Conservation (phyloP, 352 stramenopile genomes). For the Globisporangium alternatum region DNA sequence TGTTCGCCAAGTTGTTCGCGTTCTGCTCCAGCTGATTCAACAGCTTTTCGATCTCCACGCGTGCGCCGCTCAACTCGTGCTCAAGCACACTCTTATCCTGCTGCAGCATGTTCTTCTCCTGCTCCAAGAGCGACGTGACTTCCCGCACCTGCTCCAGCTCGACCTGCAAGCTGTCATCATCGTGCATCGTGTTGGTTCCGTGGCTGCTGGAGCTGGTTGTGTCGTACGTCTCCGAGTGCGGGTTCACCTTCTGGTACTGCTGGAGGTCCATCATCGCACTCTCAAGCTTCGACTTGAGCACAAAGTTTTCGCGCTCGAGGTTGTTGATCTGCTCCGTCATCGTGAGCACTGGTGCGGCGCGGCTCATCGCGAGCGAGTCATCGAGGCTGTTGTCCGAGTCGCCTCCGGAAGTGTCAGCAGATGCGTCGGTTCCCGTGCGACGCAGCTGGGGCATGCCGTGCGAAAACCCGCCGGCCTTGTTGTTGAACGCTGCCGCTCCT, state of each 20-base stretch:
- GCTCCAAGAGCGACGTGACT: slow-evolving; percentile 17
- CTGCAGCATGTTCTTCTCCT: slow-evolving; percentile 25
- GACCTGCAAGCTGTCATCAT: slow-evolving; percentile 12
- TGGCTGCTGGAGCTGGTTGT: slow-evolving; percentile 45
- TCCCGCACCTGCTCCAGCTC: slow-evolving; percentile 46
- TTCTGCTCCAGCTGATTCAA: slow-evolving; percentile 27
- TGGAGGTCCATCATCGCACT: slow-evolving; percentile 37
- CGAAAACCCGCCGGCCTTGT: slow-evolving; percentile 7
- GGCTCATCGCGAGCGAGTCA: slow-evolving; percentile 18
- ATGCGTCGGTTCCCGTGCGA: slow-evolving; percentile 46
- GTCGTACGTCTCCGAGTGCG: slow-evolving; percentile 36
- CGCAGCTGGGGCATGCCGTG: slow-evolving; percentile 15
- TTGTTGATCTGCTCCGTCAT: slow-evolving; percentile 76
- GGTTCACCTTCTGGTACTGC: slow-evolving; percentile 26
- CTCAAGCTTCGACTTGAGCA: slow-evolving; percentile 58
- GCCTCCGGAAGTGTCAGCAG: slow-evolving; percentile 32
- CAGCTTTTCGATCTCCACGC: slow-evolving; percentile 32
- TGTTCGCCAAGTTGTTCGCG: slow-evolving; percentile 4
- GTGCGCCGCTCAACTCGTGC: slow-evolving; percentile 37
- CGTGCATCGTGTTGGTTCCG: not conserved
- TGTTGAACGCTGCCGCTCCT: not conserved
- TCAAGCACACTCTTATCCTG: slow-evolving; percentile 28
- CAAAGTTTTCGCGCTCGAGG: slow-evolving; percentile 73
- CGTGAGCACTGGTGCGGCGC: slow-evolving; percentile 42
- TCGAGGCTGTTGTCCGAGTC: slow-evolving; percentile 19